Evolutionary conservation across 2,329 filamentous ascomycete genomes (phyloP).

Genomic region (Fusarium sp.): DNA sequence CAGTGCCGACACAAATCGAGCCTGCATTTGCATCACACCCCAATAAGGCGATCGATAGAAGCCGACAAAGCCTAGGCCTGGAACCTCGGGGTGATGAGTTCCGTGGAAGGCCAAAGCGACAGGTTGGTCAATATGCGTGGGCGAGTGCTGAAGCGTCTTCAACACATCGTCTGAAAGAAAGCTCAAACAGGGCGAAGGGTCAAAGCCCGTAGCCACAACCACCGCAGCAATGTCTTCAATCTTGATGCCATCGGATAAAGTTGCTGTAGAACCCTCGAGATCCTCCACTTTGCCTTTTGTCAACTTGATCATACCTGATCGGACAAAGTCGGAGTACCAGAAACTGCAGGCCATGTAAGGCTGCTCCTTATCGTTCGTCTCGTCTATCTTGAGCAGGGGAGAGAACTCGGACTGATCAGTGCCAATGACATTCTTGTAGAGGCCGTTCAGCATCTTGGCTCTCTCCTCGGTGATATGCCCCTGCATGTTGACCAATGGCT

Average conservation of each 20-base stretch:
- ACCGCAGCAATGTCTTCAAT: conserved; percentile 73
- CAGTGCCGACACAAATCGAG: conserved; percentile 71
- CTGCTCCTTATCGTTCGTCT: conserved; percentile 60
- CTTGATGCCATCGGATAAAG: conserved; percentile 43
- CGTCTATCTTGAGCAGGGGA: conserved; percentile 53
- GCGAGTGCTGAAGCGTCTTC: conserved; percentile 67
- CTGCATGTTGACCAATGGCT: conserved; percentile 70
- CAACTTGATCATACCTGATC: conserved; percentile 69
- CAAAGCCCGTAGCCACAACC: conserved; percentile 82
- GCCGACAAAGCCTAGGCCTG: conserved; percentile 80
- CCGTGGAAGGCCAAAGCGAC: conserved; percentile 76
- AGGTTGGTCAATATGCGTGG: conserved; percentile 66
- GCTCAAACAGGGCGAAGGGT: conserved; percentile 70
- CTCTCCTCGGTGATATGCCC: conserved; percentile 72
- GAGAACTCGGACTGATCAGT: conserved; percentile 67
- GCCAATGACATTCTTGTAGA: conserved; percentile 61
- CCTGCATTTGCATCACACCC: conserved; percentile 90
- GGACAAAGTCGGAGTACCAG: conserved; percentile 79
- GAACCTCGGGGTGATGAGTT: conserved; percentile 69
- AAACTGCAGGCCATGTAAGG: conserved; percentile 78
- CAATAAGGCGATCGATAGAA: conserved; percentile 89
- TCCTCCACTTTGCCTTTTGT: conserved; percentile 59
- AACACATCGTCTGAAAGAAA: conserved; percentile 72
- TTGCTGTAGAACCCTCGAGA: conserved; percentile 52
- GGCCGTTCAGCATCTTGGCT: conserved; percentile 65